Evolutionary conservation across 2,329 filamentous ascomycete species (phyloP).

Genomic region (Onygenales sp.): DNA sequence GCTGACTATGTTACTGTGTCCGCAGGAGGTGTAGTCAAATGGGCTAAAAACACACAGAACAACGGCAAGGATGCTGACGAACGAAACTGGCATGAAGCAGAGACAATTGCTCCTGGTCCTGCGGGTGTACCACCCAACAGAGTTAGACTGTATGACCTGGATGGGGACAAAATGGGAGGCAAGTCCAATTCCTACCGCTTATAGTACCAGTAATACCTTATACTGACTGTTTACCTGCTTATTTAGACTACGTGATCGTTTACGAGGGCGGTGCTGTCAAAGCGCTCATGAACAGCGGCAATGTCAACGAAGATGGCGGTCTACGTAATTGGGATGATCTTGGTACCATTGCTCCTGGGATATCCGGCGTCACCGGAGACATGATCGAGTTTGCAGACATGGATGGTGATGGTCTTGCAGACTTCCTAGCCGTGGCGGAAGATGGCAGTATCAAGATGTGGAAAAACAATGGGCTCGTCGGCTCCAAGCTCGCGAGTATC

Average conservation of each 20-base stretch:
- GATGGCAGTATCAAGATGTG: neutral
- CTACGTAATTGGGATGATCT: neutral
- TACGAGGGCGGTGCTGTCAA: conserved; percentile 3
- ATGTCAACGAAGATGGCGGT: neutral
- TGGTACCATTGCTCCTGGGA: neutral
- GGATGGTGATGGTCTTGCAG: neutral
- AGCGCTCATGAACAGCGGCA: neutral
- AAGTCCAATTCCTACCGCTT: no score
- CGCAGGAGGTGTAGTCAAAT: neutral
- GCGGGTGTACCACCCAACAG: neutral
- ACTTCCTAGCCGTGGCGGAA: neutral
- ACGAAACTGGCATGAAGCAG: neutral
- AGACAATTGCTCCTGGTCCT: conserved; percentile 4
- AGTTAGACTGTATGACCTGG: neutral
- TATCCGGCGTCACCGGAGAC: neutral
- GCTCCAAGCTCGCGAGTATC: neutral
- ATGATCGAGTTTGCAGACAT: neutral
- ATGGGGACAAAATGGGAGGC: neutral
- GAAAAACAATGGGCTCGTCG: neutral
- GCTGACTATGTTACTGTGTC: neutral
- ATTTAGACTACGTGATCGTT: neutral
- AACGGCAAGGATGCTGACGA: neutral
- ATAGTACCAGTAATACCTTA: no score
- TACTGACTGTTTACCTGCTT: no score
- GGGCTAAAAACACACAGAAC: neutral